These are phyloP conservation scores for Trypanosoma caninum DNA, from an alignment of 208 protist genomes.

Conservation along the genomic window DNA sequence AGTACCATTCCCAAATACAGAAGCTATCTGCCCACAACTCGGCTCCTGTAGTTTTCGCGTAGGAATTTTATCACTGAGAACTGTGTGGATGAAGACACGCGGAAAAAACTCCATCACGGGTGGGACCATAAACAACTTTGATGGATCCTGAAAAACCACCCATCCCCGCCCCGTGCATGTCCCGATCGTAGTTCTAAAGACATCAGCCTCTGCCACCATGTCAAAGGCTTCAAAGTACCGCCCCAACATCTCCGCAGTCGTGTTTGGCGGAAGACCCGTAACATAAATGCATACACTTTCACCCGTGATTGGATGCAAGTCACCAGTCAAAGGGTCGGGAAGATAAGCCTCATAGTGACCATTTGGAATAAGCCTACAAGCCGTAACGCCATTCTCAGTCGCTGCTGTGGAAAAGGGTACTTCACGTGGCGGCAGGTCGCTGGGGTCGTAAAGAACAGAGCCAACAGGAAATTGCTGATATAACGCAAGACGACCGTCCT, in stretches of 20 bases:
- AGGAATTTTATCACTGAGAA: constrained; percentile 59
- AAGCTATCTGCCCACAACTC: not conserved
- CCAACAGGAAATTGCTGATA: constrained; percentile 59
- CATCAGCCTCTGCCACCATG: constrained; percentile 62
- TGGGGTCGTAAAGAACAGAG: constrained; percentile 64
- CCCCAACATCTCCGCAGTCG: constrained; percentile 70
- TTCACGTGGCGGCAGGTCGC: constrained; percentile 43
- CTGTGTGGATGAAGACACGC: constrained; percentile 54
- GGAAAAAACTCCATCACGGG: constrained; percentile 65
- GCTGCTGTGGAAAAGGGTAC: constrained; percentile 51
- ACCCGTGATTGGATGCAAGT: constrained; percentile 15
- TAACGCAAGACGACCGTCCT: constrained; percentile 65
- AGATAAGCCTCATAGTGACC: constrained; percentile 66
- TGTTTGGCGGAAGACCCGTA: constrained; percentile 53
- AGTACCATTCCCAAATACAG: not conserved
- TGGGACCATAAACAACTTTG: constrained; percentile 49
- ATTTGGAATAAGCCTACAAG: constrained; percentile 56
- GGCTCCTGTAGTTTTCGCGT: constrained; percentile 21
- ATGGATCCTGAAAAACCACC: constrained; percentile 61
- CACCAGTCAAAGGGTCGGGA: constrained; percentile 35
- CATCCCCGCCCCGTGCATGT: constrained; percentile 68
- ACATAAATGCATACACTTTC: constrained; percentile 66
- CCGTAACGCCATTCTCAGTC: constrained; percentile 56
- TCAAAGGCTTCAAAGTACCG: constrained; percentile 74
- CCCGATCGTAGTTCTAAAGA: constrained; percentile 37